phyloP scores from a whole-genome alignment of 1,284 basidiomycete genomes.

The Serendipita sp. region DNA sequence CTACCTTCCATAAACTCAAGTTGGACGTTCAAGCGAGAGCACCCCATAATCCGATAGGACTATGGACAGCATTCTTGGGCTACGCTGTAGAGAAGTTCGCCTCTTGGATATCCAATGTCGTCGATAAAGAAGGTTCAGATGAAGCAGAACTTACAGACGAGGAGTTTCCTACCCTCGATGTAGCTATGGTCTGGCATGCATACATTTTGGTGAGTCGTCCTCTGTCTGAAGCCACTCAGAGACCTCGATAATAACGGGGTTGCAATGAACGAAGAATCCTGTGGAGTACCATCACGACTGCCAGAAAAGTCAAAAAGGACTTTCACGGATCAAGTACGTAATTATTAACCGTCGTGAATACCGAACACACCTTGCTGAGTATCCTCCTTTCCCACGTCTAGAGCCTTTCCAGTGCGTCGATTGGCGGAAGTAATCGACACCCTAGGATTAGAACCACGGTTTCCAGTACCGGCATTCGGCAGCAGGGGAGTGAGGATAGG shows the following conservation, averaged over 20 bases:
- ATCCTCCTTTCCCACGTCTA: not conserved
- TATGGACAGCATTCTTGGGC: not conserved
- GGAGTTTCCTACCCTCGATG: slow-evolving; percentile 4
- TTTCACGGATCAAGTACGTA: slow-evolving; percentile 1
- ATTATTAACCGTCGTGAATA: not conserved
- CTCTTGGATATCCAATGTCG: slow-evolving; percentile 5
- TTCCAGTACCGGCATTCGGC: not conserved
- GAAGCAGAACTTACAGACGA: not conserved
- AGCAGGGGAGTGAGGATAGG: not conserved
- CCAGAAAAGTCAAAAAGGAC: slow-evolving; percentile 3
- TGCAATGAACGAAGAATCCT: not conserved
- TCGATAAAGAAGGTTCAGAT: not conserved
- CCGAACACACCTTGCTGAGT: too few species aligned
- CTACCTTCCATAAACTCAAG: slow-evolving; percentile 1
- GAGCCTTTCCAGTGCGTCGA: not conserved
- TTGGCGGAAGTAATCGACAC: not conserved
- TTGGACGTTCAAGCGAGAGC: not conserved
- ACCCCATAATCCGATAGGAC: not conserved
- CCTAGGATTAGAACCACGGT: not conserved
- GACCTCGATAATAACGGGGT: not conserved
- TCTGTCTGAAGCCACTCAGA: not conserved
- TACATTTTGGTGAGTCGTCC: not conserved
- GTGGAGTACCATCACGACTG: slow-evolving; percentile 4
- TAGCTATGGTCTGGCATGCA: slow-evolving; percentile 5
- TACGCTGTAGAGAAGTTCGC: slow-evolving; percentile 5